These are phyloP conservation scores for Candida sp. DNA, from an alignment of 1,139 yeast species.

Conservation along the genomic window DNA sequence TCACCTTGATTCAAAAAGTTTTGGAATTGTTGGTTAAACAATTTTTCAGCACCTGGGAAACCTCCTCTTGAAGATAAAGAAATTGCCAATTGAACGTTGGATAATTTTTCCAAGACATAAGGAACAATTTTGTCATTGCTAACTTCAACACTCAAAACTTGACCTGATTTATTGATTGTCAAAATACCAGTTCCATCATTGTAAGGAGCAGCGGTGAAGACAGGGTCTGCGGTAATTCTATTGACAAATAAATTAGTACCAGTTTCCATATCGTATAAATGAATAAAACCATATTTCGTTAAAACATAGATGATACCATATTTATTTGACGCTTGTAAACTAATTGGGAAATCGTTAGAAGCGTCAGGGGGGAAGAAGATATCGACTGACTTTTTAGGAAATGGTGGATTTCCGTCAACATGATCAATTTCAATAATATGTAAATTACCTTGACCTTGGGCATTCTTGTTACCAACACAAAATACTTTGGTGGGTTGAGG, in stretches of 20 bases:
- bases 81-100: constrained; percentile 84
- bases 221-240: constrained; percentile 95
- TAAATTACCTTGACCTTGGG: constrained; percentile 81
- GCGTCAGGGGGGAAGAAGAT: constrained; percentile 98
- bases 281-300: constrained; percentile 96
- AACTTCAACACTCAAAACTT: constrained; percentile 89
- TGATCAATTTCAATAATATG: constrained; percentile 97
- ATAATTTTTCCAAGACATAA: constrained; percentile 80
- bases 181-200: constrained; percentile 79
- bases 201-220: constrained; percentile 83
- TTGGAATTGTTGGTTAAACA: constrained; percentile 91
- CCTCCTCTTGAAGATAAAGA: constrained; percentile 94
- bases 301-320: constrained; percentile 86
- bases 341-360: constrained; percentile 93
- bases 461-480: constrained; percentile 85
- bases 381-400: constrained; percentile 87
- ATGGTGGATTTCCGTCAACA: constrained; percentile 79
- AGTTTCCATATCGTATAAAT: constrained; percentile 89
- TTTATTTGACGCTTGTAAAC: constrained; percentile 80
- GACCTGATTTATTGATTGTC: constrained; percentile 94
- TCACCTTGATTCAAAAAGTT: constrained; percentile 81
- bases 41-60: constrained; percentile 92
- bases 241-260: constrained; percentile 94
- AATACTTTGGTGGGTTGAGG: constrained; percentile 79
- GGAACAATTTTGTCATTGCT: constrained; percentile 85